Evolutionary conservation across 805 yeast species (phyloP).

Genomic region (Lachancea cidri): DNA sequence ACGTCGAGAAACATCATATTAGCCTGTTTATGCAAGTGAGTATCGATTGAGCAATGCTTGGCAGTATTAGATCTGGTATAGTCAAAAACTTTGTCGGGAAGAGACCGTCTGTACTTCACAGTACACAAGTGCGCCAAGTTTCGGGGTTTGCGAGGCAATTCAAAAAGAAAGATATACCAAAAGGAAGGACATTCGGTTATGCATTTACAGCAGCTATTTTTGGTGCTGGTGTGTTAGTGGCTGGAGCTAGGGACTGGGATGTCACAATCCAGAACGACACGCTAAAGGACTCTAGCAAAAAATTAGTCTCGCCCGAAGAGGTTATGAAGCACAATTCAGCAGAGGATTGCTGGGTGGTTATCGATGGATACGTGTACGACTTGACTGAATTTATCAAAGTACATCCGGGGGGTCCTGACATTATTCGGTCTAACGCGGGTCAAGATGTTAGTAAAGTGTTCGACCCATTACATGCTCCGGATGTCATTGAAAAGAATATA

Average conservation of each 20-base stretch:
- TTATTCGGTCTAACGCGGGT: slow-evolving; percentile 76
- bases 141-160: no score
- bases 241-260: not conserved
- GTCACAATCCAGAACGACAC: slow-evolving; percentile 12
- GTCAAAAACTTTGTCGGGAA: no score
- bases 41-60: no score
- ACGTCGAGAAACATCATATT: no score
- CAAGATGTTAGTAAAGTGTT: slow-evolving; percentile 78
- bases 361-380: slow-evolving; percentile 75
- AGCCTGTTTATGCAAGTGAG: no score
- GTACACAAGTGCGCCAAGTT: no score
- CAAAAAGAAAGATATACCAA: no score
- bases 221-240: not conserved
- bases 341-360: slow-evolving; percentile 78
- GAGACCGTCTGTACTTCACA: no score
- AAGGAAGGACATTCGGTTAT: no score
- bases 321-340: slow-evolving; percentile 65
- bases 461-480: slow-evolving; percentile 89
- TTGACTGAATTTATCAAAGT: slow-evolving; percentile 64
- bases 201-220: not conserved
- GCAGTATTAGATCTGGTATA: no score
- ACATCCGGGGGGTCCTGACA: slow-evolving; percentile 80
- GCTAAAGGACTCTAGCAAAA: slow-evolving; percentile 12
- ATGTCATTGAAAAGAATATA: slow-evolving; percentile 62
- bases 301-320: slow-evolving; percentile 39